These are phyloP conservation scores for Myriosclerotinia duriaeana DNA, from an alignment of 2,329 filamentous ascomycete genomes.

Conservation along the genomic window DNA sequence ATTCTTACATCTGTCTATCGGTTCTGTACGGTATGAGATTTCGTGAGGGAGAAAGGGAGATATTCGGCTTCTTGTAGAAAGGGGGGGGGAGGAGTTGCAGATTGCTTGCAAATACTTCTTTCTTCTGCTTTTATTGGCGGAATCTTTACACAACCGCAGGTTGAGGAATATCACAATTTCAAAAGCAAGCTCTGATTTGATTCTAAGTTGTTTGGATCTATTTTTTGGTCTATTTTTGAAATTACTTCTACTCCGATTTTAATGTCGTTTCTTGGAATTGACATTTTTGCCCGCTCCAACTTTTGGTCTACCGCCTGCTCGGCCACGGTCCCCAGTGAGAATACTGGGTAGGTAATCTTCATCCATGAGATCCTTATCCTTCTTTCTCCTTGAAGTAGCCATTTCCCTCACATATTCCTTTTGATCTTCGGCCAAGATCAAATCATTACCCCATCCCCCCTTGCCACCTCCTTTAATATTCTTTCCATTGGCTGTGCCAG, in stretches of 20 bases:
- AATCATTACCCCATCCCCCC: constrained; percentile 77
- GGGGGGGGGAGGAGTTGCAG: neutral
- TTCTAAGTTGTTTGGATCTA: neutral
- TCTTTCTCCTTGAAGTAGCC: constrained; percentile 62
- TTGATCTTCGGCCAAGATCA: constrained; percentile 92
- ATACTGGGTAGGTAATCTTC: constrained; percentile 88
- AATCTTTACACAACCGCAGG: neutral
- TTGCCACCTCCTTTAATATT: constrained; percentile 69
- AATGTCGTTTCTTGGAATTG: constrained; percentile 71
- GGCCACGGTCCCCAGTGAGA: constrained; percentile 73
- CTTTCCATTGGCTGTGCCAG: constrained; percentile 78
- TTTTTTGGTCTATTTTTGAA: constrained; percentile 22
- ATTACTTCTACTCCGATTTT: constrained; percentile 24
- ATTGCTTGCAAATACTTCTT: constrained; percentile 10
- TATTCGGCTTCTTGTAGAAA: neutral
- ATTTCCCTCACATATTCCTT: constrained; percentile 77
- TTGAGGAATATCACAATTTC: constrained; percentile 12
- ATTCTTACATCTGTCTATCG: constrained; percentile 11
- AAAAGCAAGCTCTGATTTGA: neutral
- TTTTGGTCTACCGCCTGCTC: constrained; percentile 64
- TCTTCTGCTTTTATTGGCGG: neutral
- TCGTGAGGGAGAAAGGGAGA: neutral
- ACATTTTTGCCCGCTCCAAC: constrained; percentile 85
- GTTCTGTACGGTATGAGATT: neutral
- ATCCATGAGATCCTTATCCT: constrained; percentile 86